A percentile compares a stretch with the other conserved stretches of the same genome.
phyloP scores from a whole-genome alignment of 768 basidiomycete genomes.

The Lactarius sp. region DNA sequence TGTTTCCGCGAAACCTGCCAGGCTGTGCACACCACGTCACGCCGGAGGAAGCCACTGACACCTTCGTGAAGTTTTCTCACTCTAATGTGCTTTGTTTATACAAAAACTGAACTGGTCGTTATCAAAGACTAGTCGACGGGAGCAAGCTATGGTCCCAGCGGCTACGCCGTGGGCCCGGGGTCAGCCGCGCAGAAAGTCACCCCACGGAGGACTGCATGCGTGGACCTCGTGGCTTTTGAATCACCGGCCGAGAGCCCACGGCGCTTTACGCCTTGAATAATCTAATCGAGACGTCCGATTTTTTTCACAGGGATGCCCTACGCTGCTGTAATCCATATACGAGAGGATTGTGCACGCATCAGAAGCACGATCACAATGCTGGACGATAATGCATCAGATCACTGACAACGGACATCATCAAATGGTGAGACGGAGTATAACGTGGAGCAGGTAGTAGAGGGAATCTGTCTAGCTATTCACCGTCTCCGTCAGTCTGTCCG shows the following conservation, averaged over 20 bases:
- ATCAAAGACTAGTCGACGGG: neutral
- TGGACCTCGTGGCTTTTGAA: constrained; percentile 13
- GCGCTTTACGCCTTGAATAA: constrained; percentile 4
- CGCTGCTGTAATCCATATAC: constrained; percentile 9
- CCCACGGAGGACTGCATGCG: constrained; percentile 11
- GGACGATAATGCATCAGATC: constrained; percentile 5
- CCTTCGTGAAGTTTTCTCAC: constrained; percentile 7
- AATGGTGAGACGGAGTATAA: neutral
- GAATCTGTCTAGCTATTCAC: neutral
- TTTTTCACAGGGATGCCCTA: constrained; percentile 9
- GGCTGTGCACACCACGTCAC: constrained; percentile 19
- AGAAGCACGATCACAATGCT: constrained; percentile 16
- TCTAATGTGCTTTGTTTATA: neutral
- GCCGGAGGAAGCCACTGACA: constrained; percentile 4
- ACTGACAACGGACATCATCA: constrained; percentile 6
- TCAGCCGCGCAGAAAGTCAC: neutral
- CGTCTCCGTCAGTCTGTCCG: neutral
- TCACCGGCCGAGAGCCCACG: neutral
- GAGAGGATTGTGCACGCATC: constrained; percentile 14
- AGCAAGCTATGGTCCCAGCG: neutral
- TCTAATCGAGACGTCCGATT: constrained; percentile 12
- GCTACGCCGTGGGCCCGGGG: neutral
- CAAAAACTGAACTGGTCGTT: neutral
- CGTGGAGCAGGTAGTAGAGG: neutral
- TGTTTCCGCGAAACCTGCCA: constrained; percentile 3